Percentiles rank a stretch among this genome's conserved stretches.
Evolutionary conservation across 257 asterid genomes (phyloP).

Genomic region (Solanum bukasovii): DNA sequence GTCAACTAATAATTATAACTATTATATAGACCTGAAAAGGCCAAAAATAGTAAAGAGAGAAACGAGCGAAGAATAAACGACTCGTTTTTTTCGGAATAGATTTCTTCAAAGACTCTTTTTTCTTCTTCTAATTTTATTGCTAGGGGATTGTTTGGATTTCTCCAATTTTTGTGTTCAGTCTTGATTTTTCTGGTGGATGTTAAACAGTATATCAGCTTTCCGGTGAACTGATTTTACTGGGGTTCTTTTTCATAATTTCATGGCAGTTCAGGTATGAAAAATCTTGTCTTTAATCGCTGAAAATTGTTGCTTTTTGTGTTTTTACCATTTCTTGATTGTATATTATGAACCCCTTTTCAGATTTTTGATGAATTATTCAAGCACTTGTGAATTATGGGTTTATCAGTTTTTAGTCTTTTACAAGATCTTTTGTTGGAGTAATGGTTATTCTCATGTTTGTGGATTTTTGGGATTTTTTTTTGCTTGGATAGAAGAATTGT

Average conservation of each 20-base stretch:
- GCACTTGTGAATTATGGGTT: background rate
- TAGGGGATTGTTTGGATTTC: background rate
- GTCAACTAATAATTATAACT: conserved; percentile 7
- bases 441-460: background rate
- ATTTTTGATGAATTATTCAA: background rate
- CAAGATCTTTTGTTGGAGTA: background rate
- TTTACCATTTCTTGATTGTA: background rate
- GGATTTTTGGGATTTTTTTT: background rate
- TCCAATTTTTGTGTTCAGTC: background rate
- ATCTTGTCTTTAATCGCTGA: background rate
- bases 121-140: background rate
- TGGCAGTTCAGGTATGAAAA: conserved; percentile 27
- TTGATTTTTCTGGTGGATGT: background rate
- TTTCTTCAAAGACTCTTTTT: background rate
- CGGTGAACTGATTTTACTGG: background rate
- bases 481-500: background rate
- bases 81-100: conserved; percentile 13
- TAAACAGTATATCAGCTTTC: background rate
- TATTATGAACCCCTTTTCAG: background rate
- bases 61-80: conserved; percentile 8
- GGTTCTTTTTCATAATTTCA: background rate
- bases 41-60: conserved; percentile 8
- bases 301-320: background rate
- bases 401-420: background rate
- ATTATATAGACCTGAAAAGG: background rate